Evolutionary conservation across 805 yeast species (phyloP).

Genomic region (Lipomyces spencermartinsiae): DNA sequence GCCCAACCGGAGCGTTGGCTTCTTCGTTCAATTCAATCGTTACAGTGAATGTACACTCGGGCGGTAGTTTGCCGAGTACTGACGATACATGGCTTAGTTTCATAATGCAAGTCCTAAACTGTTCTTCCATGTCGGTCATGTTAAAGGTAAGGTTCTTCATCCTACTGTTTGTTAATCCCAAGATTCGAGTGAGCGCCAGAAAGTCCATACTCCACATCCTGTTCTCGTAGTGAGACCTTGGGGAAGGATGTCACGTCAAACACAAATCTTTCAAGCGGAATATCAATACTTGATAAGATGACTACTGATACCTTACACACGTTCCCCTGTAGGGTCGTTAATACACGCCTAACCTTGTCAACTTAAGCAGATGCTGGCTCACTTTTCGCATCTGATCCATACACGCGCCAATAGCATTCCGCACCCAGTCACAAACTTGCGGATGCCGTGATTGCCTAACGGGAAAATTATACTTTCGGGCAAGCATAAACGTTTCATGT

Average conservation of each 20-base stretch:
- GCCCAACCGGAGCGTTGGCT: slow-evolving; percentile 27
- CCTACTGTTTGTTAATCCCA: slow-evolving; percentile 3
- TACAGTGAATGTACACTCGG: slow-evolving; percentile 41
- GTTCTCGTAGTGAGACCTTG: slow-evolving; percentile 37
- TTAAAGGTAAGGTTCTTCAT: slow-evolving; percentile 12
- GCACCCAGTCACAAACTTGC: slow-evolving; percentile 53
- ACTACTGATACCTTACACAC: slow-evolving; percentile 46
- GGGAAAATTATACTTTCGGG: slow-evolving; percentile 53
- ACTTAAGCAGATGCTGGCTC: slow-evolving; percentile 31
- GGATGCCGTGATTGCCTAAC: slow-evolving; percentile 56
- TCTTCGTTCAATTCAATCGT: slow-evolving; percentile 40
- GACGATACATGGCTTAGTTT: slow-evolving; percentile 33
- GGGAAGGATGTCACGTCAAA: slow-evolving; percentile 47
- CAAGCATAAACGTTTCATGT: slow-evolving; percentile 53
- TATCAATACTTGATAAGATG: slow-evolving; percentile 47
- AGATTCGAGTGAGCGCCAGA: slow-evolving; percentile 24
- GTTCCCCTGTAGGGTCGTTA: slow-evolving; percentile 21
- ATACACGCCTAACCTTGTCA: neutral
- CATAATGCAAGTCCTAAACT: slow-evolving; percentile 42
- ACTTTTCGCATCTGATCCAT: slow-evolving; percentile 35
- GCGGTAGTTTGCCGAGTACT: slow-evolving; percentile 37
- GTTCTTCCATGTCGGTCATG: slow-evolving; percentile 38
- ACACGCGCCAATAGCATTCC: slow-evolving; percentile 47
- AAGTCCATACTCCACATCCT: slow-evolving; percentile 34
- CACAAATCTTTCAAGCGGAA: slow-evolving; percentile 51